These are phyloP conservation scores for Lactarius deliciosus DNA, from an alignment of 768 basidiomycete species.

Conservation along the genomic window DNA sequence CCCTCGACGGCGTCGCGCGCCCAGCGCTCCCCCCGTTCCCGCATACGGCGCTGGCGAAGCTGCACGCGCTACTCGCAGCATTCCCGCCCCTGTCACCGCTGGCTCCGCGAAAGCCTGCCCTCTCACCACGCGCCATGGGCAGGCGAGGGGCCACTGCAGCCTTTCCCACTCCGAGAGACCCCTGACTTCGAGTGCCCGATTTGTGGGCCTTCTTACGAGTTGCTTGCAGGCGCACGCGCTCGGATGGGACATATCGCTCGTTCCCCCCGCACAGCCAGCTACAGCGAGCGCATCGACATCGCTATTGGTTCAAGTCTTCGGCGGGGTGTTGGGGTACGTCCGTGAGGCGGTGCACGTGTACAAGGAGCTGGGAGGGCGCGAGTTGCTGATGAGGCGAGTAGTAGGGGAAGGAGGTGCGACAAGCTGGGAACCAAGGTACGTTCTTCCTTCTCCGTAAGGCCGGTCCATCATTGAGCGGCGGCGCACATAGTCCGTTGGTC, in stretches of 20 bases:
- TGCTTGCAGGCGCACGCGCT: conserved; percentile 63
- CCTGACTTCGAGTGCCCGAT: conserved; percentile 49
- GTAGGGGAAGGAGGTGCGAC: conserved; percentile 59
- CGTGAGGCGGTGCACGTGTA: conserved; percentile 61
- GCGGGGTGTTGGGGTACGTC: conserved; percentile 59
- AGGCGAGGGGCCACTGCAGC: conserved; percentile 47
- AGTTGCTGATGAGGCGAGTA: conserved; percentile 60
- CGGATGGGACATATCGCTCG: conserved; percentile 63
- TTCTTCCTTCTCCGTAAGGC: neutral
- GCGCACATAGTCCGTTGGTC: conserved; percentile 46
- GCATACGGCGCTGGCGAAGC: conserved; percentile 58
- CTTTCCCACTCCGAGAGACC: conserved; percentile 44
- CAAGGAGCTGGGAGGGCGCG: conserved; percentile 66
- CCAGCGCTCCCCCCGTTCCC: conserved; percentile 61
- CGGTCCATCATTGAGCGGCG: neutral
- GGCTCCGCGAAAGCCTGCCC: neutral
- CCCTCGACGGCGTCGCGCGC: conserved; percentile 53
- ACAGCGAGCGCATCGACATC: conserved; percentile 63
- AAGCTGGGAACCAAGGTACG: conserved; percentile 55
- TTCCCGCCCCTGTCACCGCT: conserved; percentile 52
- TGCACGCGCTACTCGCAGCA: conserved; percentile 42
- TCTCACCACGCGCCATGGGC: conserved; percentile 51
- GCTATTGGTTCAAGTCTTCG: conserved; percentile 54
- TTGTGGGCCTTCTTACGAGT: conserved; percentile 57
- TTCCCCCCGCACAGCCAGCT: conserved; percentile 57